Evolutionary conservation across 257 asterid genomes (phyloP).

Genomic region (Petunia secreta): DNA sequence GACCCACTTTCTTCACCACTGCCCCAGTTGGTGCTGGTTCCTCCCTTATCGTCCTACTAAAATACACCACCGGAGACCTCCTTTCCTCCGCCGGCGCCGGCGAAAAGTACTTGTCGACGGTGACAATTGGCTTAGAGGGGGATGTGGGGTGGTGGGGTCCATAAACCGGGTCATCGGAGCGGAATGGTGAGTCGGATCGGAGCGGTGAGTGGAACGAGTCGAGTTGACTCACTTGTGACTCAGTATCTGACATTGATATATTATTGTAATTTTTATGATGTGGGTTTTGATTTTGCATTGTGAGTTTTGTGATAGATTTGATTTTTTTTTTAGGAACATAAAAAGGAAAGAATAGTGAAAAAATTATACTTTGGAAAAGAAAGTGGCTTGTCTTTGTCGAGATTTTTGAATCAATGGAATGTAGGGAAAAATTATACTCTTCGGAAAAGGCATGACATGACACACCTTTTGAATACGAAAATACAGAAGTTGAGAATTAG

Average conservation of each 20-base stretch:
- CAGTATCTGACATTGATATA: conserved; percentile 83
- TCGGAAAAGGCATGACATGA: no score
- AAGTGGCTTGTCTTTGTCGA: neutral
- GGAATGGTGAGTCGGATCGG: conserved; percentile 72
- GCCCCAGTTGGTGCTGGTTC: conserved; percentile 42
- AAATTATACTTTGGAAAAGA: conserved; percentile 31
- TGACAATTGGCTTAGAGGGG: conserved; percentile 47
- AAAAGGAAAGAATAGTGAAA: neutral
- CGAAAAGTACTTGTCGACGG: conserved; percentile 50
- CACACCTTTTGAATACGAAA: no score
- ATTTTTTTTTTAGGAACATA: neutral
- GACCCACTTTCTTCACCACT: conserved; percentile 48
- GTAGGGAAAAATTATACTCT: neutral
- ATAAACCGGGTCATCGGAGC: conserved; percentile 59
- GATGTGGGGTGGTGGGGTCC: conserved; percentile 36
- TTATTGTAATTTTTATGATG: conserved; percentile 38
- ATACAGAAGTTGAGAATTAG: no score
- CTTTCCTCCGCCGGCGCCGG: conserved; percentile 34
- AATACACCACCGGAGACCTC: conserved; percentile 42
- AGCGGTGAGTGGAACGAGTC: conserved; percentile 84
- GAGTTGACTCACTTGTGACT: conserved; percentile 67
- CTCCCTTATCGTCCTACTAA: conserved; percentile 44
- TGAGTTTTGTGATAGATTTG: neutral
- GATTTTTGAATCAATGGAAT: conserved; percentile 2
- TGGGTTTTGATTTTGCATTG: conserved; percentile 34